phyloP scores from a whole-genome alignment of 2,329 filamentous ascomycete genomes.

The Talaromyces sp. region DNA sequence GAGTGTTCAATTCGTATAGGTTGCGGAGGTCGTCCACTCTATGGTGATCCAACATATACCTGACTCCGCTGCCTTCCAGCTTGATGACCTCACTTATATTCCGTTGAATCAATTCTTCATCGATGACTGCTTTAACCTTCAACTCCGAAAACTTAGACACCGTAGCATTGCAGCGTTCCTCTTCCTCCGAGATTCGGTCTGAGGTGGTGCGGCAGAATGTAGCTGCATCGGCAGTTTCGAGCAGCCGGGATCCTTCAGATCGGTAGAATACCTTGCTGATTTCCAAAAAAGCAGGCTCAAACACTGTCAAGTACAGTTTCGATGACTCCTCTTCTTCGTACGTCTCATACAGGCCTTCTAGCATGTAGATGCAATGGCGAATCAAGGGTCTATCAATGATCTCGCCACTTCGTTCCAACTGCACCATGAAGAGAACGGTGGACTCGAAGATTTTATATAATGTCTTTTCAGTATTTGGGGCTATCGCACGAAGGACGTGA shows the following conservation, averaged over 20 bases:
- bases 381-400: constrained; percentile 79
- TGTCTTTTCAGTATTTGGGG: constrained; percentile 36
- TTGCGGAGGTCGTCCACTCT: constrained; percentile 71
- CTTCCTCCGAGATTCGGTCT: constrained; percentile 72
- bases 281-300: constrained; percentile 72
- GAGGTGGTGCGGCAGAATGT: constrained; percentile 75
- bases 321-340: constrained; percentile 71
- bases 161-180: constrained; percentile 75
- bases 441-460: constrained; percentile 73
- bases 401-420: constrained; percentile 87
- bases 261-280: constrained; percentile 71
- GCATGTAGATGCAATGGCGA: constrained; percentile 80
- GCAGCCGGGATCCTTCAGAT: constrained; percentile 66
- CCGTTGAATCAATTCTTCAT: constrained; percentile 70
- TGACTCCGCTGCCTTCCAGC: constrained; percentile 78
- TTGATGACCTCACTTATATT: constrained; percentile 78
- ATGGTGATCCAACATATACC: constrained; percentile 89
- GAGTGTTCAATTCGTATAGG: constrained; percentile 71
- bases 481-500: constrained; percentile 66
- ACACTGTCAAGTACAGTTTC: constrained; percentile 77
- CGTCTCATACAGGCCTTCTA: constrained; percentile 81
- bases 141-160: constrained; percentile 67
- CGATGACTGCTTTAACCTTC: constrained; percentile 73
- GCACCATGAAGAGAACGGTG: constrained; percentile 83
- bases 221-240: constrained; percentile 74